These are phyloP conservation scores for Cetradonia linearis DNA, from an alignment of 495 filamentous ascomycete species.

Conservation along the genomic window DNA sequence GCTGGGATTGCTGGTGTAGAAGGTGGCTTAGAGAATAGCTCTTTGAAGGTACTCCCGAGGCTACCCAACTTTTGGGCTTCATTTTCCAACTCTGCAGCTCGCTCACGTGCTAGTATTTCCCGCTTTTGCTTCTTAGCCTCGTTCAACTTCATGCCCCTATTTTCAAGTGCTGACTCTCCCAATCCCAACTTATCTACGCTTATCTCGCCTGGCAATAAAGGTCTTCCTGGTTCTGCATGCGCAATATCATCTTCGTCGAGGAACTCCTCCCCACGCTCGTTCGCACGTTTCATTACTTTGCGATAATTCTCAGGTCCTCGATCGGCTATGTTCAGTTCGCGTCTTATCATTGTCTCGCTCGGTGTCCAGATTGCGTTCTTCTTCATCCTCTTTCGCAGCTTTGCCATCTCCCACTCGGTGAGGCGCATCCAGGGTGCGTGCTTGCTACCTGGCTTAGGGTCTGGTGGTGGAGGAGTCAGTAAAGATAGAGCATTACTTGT, in stretches of 20 bases:
- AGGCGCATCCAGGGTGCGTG: slow-evolving; percentile 84
- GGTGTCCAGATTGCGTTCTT: slow-evolving; percentile 96
- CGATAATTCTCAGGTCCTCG: slow-evolving; percentile 70
- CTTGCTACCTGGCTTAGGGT: slow-evolving; percentile 62
- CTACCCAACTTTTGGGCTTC: slow-evolving; percentile 47
- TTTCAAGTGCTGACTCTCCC: slow-evolving; percentile 48
- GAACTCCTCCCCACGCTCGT: slow-evolving; percentile 54
- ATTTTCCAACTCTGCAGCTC: slow-evolving; percentile 46
- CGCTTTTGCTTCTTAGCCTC: slow-evolving; percentile 87
- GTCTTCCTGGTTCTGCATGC: slow-evolving; percentile 35
- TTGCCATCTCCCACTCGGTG: slow-evolving; percentile 83
- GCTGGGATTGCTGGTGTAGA: slow-evolving; percentile 9
- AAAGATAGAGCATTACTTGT: slow-evolving; percentile 72
- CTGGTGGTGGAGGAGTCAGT: slow-evolving; percentile 65
- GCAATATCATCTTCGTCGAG: slow-evolving; percentile 44
- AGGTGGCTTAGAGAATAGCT: slow-evolving; percentile 30
- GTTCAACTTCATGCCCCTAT: slow-evolving; percentile 84
- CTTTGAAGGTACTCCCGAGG: slow-evolving; percentile 42
- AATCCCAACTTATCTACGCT: slow-evolving; percentile 35
- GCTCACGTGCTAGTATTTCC: slow-evolving; percentile 58
- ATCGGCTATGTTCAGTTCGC: slow-evolving; percentile 66
- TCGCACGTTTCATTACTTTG: slow-evolving; percentile 59
- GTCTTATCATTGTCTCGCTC: slow-evolving; percentile 90
- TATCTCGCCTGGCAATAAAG: slow-evolving; percentile 41
- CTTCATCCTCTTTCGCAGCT: slow-evolving; percentile 92